A percentile compares a stretch with the other conserved stretches of the same genome.
phyloP scores from a whole-genome alignment of 441 rosid species.

The Erysimum cheiri region DNA sequence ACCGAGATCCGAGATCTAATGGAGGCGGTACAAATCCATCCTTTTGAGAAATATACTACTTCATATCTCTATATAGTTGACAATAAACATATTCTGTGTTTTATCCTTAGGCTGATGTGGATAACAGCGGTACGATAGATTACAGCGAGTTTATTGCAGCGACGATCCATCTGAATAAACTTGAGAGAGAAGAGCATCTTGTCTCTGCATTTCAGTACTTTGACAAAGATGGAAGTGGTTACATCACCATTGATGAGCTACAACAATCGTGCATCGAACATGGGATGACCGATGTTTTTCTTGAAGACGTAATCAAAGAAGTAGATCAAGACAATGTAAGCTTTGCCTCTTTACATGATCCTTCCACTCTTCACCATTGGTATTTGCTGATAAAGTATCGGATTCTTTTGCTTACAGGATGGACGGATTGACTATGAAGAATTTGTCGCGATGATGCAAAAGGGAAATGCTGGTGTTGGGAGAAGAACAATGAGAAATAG shows the following conservation, averaged over 20 bases:
- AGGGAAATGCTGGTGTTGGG: slow-evolving; percentile 89
- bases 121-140: slow-evolving; percentile 96
- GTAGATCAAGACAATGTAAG: slow-evolving; percentile 93
- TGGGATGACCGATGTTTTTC: slow-evolving; percentile 86
- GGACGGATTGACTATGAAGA: slow-evolving; percentile 95
- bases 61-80: neutral
- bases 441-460: slow-evolving; percentile 98
- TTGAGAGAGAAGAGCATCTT: slow-evolving; percentile 97
- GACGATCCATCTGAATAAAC: slow-evolving; percentile 91
- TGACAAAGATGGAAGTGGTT: slow-evolving; percentile 97
- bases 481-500: slow-evolving; percentile 95
- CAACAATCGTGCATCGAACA: slow-evolving; percentile 95
- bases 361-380: neutral
- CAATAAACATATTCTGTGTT: slow-evolving; percentile 18
- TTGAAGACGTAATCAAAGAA: slow-evolving; percentile 91
- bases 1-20: slow-evolving; percentile 95
- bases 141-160: slow-evolving; percentile 98
- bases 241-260: slow-evolving; percentile 96
- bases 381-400: neutral
- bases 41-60: neutral
- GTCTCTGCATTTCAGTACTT: slow-evolving; percentile 95
- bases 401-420: slow-evolving; percentile 56
- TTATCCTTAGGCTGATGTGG: slow-evolving; percentile 87
- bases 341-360: slow-evolving; percentile 16
- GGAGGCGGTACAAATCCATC: slow-evolving; percentile 78